Evolutionary conservation across 441 rosid species (phyloP).

Genomic region (Gossypium davidsonii): DNA sequence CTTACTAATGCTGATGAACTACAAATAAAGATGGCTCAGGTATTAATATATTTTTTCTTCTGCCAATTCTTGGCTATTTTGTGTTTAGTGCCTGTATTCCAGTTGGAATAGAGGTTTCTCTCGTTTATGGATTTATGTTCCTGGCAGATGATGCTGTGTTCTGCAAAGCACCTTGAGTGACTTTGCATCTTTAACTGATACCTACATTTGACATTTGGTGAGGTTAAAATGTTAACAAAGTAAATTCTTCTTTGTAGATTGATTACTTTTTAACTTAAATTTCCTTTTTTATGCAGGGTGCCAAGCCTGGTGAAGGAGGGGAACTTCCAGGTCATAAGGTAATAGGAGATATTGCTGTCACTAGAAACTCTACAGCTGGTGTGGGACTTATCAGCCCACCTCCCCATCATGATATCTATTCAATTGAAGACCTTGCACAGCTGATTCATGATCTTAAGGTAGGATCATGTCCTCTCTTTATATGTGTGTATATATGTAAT

Average conservation of each 20-base stretch:
- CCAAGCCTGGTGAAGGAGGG: constrained; percentile 99
- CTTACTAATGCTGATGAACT: constrained; percentile 97
- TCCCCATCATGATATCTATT: constrained; percentile 99
- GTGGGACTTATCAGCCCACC: constrained; percentile 99
- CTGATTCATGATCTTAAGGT: constrained; percentile 99
- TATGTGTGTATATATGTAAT: not conserved
- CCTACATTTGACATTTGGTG: constrained; percentile 39
- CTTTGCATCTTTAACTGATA: constrained; percentile 44
- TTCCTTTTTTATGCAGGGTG: constrained; percentile 59
- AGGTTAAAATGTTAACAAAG: constrained; percentile 32
- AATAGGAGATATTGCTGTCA: constrained; percentile 95
- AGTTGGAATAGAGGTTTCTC: constrained; percentile 44
- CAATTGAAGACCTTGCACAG: constrained; percentile 99
- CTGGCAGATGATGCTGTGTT: constrained; percentile 58
- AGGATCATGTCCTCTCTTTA: not conserved
- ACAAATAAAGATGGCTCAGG: constrained; percentile 99
- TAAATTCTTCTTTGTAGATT: constrained; percentile 15
- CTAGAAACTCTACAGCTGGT: constrained; percentile 97
- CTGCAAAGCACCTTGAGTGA: constrained; percentile 50
- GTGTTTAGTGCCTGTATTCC: constrained; percentile 38
- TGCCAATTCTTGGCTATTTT: constrained; percentile 21
- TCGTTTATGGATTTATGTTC: constrained; percentile 50
- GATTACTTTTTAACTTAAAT: constrained; percentile 15
- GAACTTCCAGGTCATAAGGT: constrained; percentile 99
- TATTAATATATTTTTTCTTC: constrained; percentile 24